These are phyloP conservation scores for Nepenthes mirabilis DNA, from an alignment of 148 eudicot genomes.

Conservation along the genomic window DNA sequence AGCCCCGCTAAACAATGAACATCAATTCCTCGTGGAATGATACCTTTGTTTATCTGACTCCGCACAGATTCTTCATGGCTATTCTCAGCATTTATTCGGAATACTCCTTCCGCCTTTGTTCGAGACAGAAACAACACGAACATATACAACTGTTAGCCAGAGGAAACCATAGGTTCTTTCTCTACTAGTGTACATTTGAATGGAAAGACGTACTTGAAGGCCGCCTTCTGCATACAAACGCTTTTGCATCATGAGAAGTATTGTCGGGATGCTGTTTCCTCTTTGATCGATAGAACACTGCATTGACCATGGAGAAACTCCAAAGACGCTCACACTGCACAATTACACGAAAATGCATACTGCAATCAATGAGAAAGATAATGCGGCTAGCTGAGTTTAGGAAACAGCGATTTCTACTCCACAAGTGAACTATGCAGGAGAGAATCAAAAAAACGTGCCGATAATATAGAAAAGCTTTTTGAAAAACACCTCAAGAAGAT, in stretches of 20 bases:
- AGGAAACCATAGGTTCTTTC: neutral
- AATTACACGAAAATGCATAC: slow-evolving; percentile 4
- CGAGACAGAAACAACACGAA: slow-evolving; percentile 11
- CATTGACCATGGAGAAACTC: slow-evolving; percentile 91
- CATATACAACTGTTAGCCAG: neutral
- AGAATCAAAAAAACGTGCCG: too few relatives aligned
- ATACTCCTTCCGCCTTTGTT: slow-evolving; percentile 82
- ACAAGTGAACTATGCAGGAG: too few relatives aligned
- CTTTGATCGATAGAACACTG: slow-evolving; percentile 64
- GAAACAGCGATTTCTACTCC: neutral
- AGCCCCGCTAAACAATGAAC: slow-evolving; percentile 88
- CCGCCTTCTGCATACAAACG: slow-evolving; percentile 61
- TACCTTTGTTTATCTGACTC: slow-evolving; percentile 62
- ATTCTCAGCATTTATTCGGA: slow-evolving; percentile 78
- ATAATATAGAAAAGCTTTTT: too few relatives aligned
- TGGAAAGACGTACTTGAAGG: slow-evolving; percentile 39
- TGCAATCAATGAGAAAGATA: neutral
- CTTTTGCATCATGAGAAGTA: slow-evolving; percentile 69
- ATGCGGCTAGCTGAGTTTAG: neutral
- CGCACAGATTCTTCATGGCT: slow-evolving; percentile 59
- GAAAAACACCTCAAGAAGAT: too few relatives aligned
- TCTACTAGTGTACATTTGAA: neutral
- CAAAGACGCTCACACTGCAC: slow-evolving; percentile 67
- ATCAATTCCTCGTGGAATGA: slow-evolving; percentile 56
- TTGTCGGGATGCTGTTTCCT: slow-evolving; percentile 81